These are phyloP conservation scores for Gryganskiella cystojenkinii DNA, from an alignment of 192 early-diverging fungal genomes.

Conservation along the genomic window DNA sequence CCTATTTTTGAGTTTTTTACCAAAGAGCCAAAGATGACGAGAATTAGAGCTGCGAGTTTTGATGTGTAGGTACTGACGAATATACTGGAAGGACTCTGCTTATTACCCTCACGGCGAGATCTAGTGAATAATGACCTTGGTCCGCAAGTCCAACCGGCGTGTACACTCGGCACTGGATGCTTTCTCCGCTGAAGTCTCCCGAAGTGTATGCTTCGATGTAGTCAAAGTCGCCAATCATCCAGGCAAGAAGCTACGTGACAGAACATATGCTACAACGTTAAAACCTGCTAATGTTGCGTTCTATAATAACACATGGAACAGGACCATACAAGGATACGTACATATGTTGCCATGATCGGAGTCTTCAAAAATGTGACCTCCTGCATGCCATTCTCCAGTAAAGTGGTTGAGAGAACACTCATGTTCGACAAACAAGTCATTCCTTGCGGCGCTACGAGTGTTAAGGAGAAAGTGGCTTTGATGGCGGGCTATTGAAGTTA, in stretches of 20 bases:
- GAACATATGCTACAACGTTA: too few relatives aligned
- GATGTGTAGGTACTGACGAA: too few relatives aligned
- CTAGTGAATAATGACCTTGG: conserved; percentile 49
- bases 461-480: conserved; percentile 66
- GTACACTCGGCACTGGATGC: conserved; percentile 56
- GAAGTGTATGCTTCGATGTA: conserved; percentile 48
- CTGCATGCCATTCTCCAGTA: conserved; percentile 39
- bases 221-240: conserved; percentile 64
- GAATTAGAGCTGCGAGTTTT: too few relatives aligned
- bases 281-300: too few relatives aligned
- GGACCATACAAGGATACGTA: conserved; percentile 15
- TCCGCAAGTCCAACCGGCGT: conserved; percentile 55
- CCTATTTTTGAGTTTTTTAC: too few relatives aligned
- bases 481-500: conserved; percentile 58
- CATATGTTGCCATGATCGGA: conserved; percentile 52
- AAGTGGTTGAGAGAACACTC: conserved; percentile 40
- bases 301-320: background rate
- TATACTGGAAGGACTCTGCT: conserved; percentile 56
- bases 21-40: too few relatives aligned
- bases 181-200: conserved; percentile 50
- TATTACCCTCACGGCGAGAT: conserved; percentile 42
- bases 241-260: conserved; percentile 67
- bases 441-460: conserved; percentile 49
- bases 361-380: conserved; percentile 52
- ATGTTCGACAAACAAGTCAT: conserved; percentile 66